Evolutionary conservation across 805 yeast species (phyloP), one percentile per base, ranked within the genome.

Genomic region (Phaffomyces opuntiae): DNA sequence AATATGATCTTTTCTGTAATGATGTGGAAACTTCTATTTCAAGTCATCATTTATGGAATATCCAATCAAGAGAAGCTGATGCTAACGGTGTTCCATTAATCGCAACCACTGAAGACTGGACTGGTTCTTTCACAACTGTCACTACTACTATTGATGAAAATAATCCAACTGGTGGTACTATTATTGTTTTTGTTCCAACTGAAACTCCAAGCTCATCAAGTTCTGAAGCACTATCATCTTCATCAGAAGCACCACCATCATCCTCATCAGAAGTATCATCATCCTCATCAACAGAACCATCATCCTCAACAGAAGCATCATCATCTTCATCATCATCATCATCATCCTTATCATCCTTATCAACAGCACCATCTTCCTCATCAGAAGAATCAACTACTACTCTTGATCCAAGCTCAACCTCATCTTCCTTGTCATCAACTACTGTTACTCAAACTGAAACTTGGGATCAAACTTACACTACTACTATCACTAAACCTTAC

Each of bases 21-120:
- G 25, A 38, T 32, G 33, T 9, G 11, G 37, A 35, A 9, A 19
- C 17, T 11, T 35, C 12, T 8, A 8, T 16, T 14, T 8, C n/a
- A 11, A 11, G 37, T 19, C 8, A 17, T 17, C 7, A 33, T 17
- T 40, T 47, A 7, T 14, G 33, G 3, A 40, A 46, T 9, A 36
- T 56, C 36, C 32, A 47, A 5, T 38, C 43, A 19, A 52, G 53
- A 31, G 54, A 50, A 12, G 58, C 57, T 12, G 47, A 43, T 40
- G 60, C 56, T 13, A 39, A 52, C 38, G 60, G 51, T 19, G 36
- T 55, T 16, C 57, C 59, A 39, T 21, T 50, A n/a, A 36, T 43
- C 25, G 33, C 49, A 11, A 48, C 55, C n/a, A 50, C 56, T 13
- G 46, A 46, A 12, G 38, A 43, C 19, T 53, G 52, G 45, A 40